These are phyloP conservation scores for Phialocephala sp. DNA, from an alignment of 2,329 filamentous ascomycete genomes.

Conservation along the genomic window DNA sequence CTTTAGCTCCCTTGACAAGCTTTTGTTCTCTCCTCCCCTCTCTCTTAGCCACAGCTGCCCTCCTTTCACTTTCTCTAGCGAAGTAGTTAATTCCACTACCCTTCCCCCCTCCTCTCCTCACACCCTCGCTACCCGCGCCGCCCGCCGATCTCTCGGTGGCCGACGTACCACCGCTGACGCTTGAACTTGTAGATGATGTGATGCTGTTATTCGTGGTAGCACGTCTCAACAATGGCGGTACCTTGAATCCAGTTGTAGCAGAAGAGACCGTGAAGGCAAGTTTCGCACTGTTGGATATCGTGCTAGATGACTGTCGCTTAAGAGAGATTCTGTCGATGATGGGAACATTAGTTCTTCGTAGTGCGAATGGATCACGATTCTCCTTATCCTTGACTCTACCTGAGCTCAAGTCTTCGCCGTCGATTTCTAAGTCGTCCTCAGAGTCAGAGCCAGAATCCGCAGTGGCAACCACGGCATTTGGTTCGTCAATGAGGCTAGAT, in stretches of 20 bases:
- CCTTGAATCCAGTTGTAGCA: constrained; percentile 60
- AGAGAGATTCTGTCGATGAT: constrained; percentile 78
- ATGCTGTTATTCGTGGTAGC: constrained; percentile 69
- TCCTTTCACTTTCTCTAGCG: constrained; percentile 62
- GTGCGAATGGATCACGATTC: constrained; percentile 42
- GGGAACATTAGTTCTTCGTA: constrained; percentile 48
- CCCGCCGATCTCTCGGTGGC: constrained; percentile 42
- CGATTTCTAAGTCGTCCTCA: constrained; percentile 59
- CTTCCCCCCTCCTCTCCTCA: constrained; percentile 66
- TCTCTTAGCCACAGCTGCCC: constrained; percentile 59
- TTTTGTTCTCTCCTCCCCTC: constrained; percentile 64
- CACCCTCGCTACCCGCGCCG: constrained; percentile 54
- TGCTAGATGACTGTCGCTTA: constrained; percentile 59
- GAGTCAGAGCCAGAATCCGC: constrained; percentile 59
- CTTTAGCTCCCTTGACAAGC: constrained; percentile 63
- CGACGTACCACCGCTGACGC: constrained; percentile 34
- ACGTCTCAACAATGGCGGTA: constrained; percentile 73
- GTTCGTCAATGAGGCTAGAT: constrained; percentile 81
- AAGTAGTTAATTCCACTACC: constrained; percentile 66
- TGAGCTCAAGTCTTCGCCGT: constrained; percentile 49
- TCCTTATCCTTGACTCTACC: constrained; percentile 40
- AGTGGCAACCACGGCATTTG: constrained; percentile 52
- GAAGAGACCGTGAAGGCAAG: constrained; percentile 62
- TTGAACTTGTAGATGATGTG: constrained; percentile 42
- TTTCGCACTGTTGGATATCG: constrained; percentile 45